Evolutionary conservation across 2,329 filamentous ascomycete genomes (phyloP).

Genomic region (Aspergillus thermomutatus): DNA sequence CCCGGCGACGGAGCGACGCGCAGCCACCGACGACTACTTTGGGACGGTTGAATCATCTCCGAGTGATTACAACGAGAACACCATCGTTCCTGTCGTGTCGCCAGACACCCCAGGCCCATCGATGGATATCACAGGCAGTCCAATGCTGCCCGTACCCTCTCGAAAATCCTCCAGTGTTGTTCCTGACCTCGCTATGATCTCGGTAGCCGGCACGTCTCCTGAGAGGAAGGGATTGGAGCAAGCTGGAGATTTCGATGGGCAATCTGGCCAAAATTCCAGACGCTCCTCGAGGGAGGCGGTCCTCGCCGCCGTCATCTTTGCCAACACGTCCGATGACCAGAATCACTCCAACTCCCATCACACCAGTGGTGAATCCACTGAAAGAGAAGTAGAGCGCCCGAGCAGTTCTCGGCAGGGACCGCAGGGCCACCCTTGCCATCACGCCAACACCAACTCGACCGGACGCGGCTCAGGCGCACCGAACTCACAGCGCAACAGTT

Average conservation of each 20-base stretch:
- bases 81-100: conserved; percentile 31
- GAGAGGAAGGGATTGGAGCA: conserved; percentile 8
- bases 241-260: conserved; percentile 7
- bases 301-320: conserved; percentile 27
- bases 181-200: conserved; percentile 25
- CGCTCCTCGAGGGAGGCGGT: conserved; percentile 21
- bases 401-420: conserved; percentile 29
- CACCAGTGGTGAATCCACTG: conserved; percentile 9
- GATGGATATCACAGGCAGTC: conserved; percentile 32
- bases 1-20: background rate
- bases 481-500: conserved; percentile 35
- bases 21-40: conserved; percentile 13
- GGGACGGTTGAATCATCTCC: conserved; percentile 13
- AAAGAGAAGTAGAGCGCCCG: conserved; percentile 20
- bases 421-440: conserved; percentile 21
- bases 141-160: conserved; percentile 17
- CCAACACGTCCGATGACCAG: conserved; percentile 18
- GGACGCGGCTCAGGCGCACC: conserved; percentile 32
- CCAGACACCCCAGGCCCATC: conserved; percentile 34
- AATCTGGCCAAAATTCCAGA: conserved; percentile 10
- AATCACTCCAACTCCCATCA: conserved; percentile 10
- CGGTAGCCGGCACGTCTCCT: conserved; percentile 18
- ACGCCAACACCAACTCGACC: conserved; percentile 34
- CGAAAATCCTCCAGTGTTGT: conserved; percentile 32
- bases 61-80: conserved; percentile 30